Base-by-base conservation (phyloP, 306 rosid genomes). In the Cucumis melo region DNA sequence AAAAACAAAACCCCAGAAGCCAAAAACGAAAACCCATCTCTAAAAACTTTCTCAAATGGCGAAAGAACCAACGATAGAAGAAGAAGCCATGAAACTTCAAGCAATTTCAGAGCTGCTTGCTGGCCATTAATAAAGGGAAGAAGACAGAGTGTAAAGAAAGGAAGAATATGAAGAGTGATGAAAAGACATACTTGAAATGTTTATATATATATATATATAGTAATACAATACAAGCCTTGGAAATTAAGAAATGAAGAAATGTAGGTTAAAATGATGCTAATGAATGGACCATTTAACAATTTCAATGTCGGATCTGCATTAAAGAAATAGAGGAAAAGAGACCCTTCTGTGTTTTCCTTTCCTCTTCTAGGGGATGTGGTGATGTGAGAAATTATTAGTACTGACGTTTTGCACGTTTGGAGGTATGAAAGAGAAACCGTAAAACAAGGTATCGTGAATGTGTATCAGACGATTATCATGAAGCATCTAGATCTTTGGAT, bases 11-110 rank as follows among this genome's bases (percentile, higher is more conserved):
- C 65, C 92, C 86, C 89, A 84, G 55, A 75, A 75, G 81, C 87
- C 78, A 86, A 77, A 76, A 48, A 77, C 48, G 76, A 78, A 57
- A 86, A 82, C 89, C 93, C 99, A 91, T 91, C 80, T 82, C 61
- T 59, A 78, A 15, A 78, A 83, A 78, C 55, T 46, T 46, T 42
- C 19, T 14, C 23, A 80, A 80, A 82, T 39, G 77, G 67, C 20
- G 73, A 78, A 38, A 87, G 84, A 88, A 85, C 86, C 66, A 56
- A 75, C 0, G 32, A 54, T 14, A 27, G 44, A 51, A 3, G 16
- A 46, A 46, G 73, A 66, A 41, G 4, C 73, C 73, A 66, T 66
- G 73, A 21, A 65, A 38, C 50, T 65, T 63, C 24, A 63, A 23
- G 39, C 11, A 12, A 34, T 16, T 34, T 2, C 74, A 42, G 74